Percentiles rank a stretch among this genome's conserved stretches.
Conservation (phyloP, 345 rosid genomes). For the Pugionium cornutum region DNA sequence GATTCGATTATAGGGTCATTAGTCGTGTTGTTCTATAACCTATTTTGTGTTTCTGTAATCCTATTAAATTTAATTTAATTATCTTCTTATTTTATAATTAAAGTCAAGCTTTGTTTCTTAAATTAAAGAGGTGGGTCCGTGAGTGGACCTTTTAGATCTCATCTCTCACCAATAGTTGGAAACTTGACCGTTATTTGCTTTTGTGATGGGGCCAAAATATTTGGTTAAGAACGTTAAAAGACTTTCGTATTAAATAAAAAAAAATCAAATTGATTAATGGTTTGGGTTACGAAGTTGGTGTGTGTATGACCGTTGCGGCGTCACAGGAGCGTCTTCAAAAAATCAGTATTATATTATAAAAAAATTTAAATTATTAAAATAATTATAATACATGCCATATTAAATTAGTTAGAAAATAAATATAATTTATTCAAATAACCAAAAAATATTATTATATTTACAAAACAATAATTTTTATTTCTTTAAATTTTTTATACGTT, state of each 20-base stretch:
- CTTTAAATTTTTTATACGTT: too few relatives aligned
- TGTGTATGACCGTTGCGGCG: conserved; percentile 37
- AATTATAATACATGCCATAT: too few relatives aligned
- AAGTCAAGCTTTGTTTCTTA: conserved; percentile 2
- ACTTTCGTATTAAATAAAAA: neutral
- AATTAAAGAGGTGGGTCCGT: conserved; percentile 28
- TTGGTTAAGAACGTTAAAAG: conserved; percentile 17
- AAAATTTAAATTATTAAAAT: too few relatives aligned
- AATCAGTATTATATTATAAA: too few relatives aligned
- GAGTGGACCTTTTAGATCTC: conserved; percentile 25
- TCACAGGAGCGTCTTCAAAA: conserved; percentile 18
- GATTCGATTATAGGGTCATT: conserved; percentile 5
- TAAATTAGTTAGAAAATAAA: too few relatives aligned
- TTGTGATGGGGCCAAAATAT: conserved; percentile 26
- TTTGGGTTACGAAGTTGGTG: conserved; percentile 30
- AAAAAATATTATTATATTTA: too few relatives aligned
- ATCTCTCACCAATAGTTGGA: conserved; percentile 27
- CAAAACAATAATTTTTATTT: too few relatives aligned
- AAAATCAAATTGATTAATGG: conserved; percentile 9
- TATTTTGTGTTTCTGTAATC: conserved; percentile 18
- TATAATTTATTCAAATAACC: too few relatives aligned
- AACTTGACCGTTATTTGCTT: conserved; percentile 34
- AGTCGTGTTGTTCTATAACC: neutral
- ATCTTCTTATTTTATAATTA: conserved; percentile 1
- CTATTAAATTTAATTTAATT: conserved; percentile 20